Conservation (phyloP, 805 yeast species). For the Starmerella potacharoeniae region DNA sequence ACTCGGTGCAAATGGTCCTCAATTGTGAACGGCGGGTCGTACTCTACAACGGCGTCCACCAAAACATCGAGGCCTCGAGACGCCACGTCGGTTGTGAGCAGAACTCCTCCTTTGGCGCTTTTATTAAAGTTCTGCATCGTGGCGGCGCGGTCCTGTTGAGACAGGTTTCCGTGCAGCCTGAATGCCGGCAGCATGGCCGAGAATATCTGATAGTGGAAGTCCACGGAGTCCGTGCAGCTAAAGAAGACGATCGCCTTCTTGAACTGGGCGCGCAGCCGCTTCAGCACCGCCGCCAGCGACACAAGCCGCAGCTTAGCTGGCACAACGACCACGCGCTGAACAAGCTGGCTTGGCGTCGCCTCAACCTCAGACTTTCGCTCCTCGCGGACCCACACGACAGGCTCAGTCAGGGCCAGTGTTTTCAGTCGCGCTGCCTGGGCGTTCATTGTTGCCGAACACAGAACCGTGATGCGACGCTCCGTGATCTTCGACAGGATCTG, state of each 20-base stretch:
- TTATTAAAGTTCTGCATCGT: slow-evolving; percentile 40
- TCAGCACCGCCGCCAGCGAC: slow-evolving; percentile 57
- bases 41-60: slow-evolving; percentile 76
- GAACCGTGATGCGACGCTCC: slow-evolving; percentile 53
- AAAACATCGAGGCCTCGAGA: slow-evolving; percentile 91
- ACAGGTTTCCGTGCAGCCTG: slow-evolving; percentile 81
- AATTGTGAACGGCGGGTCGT: slow-evolving; percentile 87
- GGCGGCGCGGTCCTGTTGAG: slow-evolving; percentile 71
- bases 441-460: slow-evolving; percentile 92
- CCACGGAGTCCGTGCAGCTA: slow-evolving; percentile 94
- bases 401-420: slow-evolving; percentile 58
- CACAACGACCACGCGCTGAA: slow-evolving; percentile 68
- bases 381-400: slow-evolving; percentile 49
- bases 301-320: slow-evolving; percentile 90
- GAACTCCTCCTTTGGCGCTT: slow-evolving; percentile 38
- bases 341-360: slow-evolving; percentile 81
- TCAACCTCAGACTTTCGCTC: slow-evolving; percentile 20
- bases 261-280: slow-evolving; percentile 31
- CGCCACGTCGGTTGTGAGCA: slow-evolving; percentile 96
- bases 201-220: slow-evolving; percentile 74
- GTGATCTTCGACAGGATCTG: slow-evolving; percentile 61
- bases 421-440: slow-evolving; percentile 71
- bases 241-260: slow-evolving; percentile 56
- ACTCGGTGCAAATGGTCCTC: slow-evolving; percentile 95
- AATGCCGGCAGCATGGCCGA: slow-evolving; percentile 41